These are phyloP conservation scores for Cryptococcus floricola DNA, from an alignment of 1,284 basidiomycete species.

Conservation along the genomic window DNA sequence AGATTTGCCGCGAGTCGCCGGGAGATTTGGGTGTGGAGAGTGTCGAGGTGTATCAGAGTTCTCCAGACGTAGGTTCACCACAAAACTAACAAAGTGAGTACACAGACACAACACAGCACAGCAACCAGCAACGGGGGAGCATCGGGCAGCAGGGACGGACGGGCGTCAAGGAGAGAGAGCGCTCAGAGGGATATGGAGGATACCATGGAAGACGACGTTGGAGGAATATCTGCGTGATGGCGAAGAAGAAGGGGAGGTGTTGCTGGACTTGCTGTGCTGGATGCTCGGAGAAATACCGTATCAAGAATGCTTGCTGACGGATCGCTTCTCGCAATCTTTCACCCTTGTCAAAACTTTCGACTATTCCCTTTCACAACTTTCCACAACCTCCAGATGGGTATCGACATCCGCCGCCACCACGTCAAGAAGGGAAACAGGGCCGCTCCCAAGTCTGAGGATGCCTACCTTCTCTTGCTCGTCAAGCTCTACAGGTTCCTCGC, in stretches of 20 bases:
- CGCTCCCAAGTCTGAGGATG: constrained; percentile 98
- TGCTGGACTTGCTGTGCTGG: background rate
- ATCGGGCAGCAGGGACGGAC: background rate
- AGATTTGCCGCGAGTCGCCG: background rate
- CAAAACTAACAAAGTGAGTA: constrained; percentile 19
- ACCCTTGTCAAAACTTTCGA: background rate
- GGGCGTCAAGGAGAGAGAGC: background rate
- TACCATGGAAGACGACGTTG: background rate
- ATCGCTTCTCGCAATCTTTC: background rate
- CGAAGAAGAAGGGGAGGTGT: background rate
- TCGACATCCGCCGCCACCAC: constrained; percentile 96
- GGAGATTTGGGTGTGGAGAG: background rate
- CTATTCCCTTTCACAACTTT: background rate
- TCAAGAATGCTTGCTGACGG: background rate
- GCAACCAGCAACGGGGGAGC: background rate
- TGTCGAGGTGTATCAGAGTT: background rate
- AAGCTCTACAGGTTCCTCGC: constrained; percentile 99
- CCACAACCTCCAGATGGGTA: constrained; percentile 62
- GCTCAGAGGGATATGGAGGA: background rate
- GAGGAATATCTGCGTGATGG: background rate
- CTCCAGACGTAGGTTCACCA: constrained; percentile 12
- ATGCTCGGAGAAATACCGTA: background rate
- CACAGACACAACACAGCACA: background rate
- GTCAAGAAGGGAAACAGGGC: constrained; percentile 96
- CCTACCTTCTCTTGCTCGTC: constrained; percentile 95